phyloP scores from a whole-genome alignment of 2,329 filamentous ascomycete genomes.

The Daldinia eschscholtzii region DNA sequence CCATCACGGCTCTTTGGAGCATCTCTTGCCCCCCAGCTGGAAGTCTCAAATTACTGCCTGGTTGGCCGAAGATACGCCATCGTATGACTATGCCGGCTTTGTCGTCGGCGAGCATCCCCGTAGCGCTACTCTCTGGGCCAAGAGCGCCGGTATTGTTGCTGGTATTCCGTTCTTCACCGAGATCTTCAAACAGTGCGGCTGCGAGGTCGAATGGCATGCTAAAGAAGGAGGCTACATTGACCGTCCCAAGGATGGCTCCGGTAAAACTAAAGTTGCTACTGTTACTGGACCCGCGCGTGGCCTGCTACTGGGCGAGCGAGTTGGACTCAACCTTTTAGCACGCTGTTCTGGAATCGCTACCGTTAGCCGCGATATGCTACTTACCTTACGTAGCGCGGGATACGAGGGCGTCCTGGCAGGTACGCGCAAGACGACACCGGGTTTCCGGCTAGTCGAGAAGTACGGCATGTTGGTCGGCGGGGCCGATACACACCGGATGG shows the following conservation, averaged over 20 bases:
- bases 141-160: constrained; percentile 83
- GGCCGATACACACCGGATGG: constrained; percentile 90
- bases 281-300: constrained; percentile 84
- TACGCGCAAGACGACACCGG: constrained; percentile 96
- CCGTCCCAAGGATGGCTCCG: constrained; percentile 65
- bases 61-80: constrained; percentile 96
- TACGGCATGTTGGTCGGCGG: constrained; percentile 97
- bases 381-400: constrained; percentile 71
- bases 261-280: constrained; percentile 77
- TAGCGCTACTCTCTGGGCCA: constrained; percentile 76
- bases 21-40: constrained; percentile 88
- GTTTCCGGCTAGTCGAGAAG: constrained; percentile 95
- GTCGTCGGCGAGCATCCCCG: constrained; percentile 82
- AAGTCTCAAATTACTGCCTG: constrained; percentile 83
- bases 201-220: constrained; percentile 90
- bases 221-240: constrained; percentile 79
- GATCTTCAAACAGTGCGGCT: constrained; percentile 89
- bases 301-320: constrained; percentile 90
- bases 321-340: constrained; percentile 90
- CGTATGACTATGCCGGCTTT: constrained; percentile 96
- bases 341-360: constrained; percentile 93
- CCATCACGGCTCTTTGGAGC: constrained; percentile 63
- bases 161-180: constrained; percentile 96
- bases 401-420: constrained; percentile 90
- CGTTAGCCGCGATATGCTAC: constrained; percentile 68